Percentiles rank a stretch among this genome's conserved stretches.
These are phyloP conservation scores for Dactylorhiza incarnata DNA, from an alignment of 106 monocot species.

Conservation along the genomic window DNA sequence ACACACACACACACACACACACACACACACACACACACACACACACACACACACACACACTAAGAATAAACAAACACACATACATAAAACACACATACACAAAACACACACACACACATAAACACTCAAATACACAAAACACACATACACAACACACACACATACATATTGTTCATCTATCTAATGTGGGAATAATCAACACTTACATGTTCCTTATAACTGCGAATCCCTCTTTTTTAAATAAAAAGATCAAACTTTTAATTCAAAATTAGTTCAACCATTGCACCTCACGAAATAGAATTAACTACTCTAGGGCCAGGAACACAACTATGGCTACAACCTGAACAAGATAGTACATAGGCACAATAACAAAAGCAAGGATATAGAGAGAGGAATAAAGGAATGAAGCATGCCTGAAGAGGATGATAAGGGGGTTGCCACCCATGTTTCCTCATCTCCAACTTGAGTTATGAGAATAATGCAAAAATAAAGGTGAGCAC, in stretches of 20 bases:
- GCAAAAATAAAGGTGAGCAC: background rate
- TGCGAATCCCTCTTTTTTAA: background rate
- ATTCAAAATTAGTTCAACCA: background rate
- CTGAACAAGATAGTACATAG: constrained; percentile 33
- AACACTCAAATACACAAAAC: no score
- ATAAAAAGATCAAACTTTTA: background rate
- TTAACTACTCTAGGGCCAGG: constrained; percentile 58
- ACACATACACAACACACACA: no score
- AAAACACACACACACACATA: no score
- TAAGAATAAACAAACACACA: no score
- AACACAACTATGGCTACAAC: constrained; percentile 84
- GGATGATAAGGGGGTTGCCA: constrained; percentile 98
- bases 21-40: no score
- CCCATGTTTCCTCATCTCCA: constrained; percentile 87
- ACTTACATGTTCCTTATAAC: no score
- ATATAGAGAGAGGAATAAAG: background rate
- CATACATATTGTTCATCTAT: no score
- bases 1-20: no score
- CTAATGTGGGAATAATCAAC: no score
- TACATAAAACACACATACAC: no score
- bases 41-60: no score
- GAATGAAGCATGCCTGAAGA: constrained; percentile 51
- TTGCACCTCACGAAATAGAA: no score
- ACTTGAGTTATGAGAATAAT: background rate
- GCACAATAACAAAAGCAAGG: background rate